Percentiles rank a stretch among this genome's conserved stretches.
Evolutionary conservation across 176 grass and related monocot species (phyloP).

Genomic region (Aegilops umbellulata): DNA sequence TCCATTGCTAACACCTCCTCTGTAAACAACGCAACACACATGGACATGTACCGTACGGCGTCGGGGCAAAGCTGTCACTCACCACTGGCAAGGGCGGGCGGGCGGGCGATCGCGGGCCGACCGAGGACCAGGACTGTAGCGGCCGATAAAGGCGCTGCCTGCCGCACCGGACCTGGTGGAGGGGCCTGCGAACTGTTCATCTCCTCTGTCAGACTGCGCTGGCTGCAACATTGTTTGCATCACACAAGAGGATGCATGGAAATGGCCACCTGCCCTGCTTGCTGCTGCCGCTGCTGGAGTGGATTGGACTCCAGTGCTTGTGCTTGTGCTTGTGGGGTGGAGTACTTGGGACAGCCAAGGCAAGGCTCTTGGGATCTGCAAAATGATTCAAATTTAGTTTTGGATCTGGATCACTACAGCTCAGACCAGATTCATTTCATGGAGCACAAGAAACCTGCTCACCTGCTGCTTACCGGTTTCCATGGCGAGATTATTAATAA

Average conservation of each 20-base stretch:
- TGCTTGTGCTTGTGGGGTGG: conserved; percentile 29
- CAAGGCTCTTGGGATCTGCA: conserved; percentile 53
- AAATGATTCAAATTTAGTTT: conserved; percentile 57
- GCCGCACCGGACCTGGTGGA: conserved; percentile 26
- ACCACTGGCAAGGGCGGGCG: conserved; percentile 13
- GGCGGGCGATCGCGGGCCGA: conserved; percentile 30
- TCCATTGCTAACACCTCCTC: conserved; percentile 17
- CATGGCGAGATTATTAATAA: conserved; percentile 22
- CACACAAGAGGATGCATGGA: conserved; percentile 16
- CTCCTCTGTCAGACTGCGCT: conserved; percentile 46
- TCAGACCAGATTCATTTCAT: conserved; percentile 41
- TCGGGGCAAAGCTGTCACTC: conserved; percentile 37
- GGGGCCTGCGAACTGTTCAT: conserved; percentile 40
- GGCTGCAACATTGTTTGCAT: conserved; percentile 33
- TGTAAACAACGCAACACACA: neutral
- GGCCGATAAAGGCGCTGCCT: conserved; percentile 41
- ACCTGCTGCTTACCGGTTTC: conserved; percentile 17
- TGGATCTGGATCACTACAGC: conserved; percentile 59
- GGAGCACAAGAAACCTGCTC: conserved; percentile 12
- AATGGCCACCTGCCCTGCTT: conserved; percentile 35
- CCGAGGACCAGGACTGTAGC: conserved; percentile 53
- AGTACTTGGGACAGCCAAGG: conserved; percentile 34
- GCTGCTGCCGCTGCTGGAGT: conserved; percentile 19
- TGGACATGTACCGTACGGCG: conserved; percentile 23
- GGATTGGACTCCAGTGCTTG: conserved; percentile 42